Conservation (phyloP, 2,329 filamentous ascomycete species). For the Ceratocystis destructans region DNA sequence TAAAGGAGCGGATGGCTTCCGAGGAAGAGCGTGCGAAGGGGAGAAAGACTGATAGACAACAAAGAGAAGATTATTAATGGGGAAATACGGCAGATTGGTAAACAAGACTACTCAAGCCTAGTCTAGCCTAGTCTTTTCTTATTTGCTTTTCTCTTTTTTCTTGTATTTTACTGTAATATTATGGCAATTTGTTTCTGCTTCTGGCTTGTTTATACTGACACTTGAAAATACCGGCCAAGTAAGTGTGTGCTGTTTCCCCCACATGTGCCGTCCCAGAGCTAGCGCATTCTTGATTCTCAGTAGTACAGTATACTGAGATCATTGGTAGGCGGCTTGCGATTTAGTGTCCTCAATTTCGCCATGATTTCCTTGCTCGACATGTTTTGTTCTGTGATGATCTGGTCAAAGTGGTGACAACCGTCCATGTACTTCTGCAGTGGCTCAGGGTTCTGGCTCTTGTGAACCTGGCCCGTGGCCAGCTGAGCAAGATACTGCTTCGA, state of each 20-base stretch:
- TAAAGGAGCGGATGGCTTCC: not conserved
- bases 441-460: conserved; percentile 31
- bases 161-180: conserved; percentile 14
- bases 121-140: not conserved
- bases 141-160: not conserved
- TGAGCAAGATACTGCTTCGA: conserved; percentile 47
- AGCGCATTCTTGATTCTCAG: conserved; percentile 23
- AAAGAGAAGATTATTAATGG: not conserved
- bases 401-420: conserved; percentile 63
- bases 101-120: not conserved
- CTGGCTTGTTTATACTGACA: not conserved
- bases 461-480: conserved; percentile 40
- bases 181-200: conserved; percentile 1
- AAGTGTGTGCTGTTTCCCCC: conserved; percentile 12
- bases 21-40: conserved; percentile 14
- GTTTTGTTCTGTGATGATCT: conserved; percentile 66
- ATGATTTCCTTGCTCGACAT: conserved; percentile 57
- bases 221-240: not conserved
- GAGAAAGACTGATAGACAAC: conserved; percentile 20
- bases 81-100: not conserved
- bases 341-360: conserved; percentile 48
- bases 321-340: conserved; percentile 31
- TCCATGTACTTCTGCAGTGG: conserved; percentile 56
- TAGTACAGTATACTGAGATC: conserved; percentile 43
- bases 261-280: not conserved